phyloP scores from a whole-genome alignment of 2,329 filamentous ascomycete genomes.

The Atkinsonella texensis region DNA sequence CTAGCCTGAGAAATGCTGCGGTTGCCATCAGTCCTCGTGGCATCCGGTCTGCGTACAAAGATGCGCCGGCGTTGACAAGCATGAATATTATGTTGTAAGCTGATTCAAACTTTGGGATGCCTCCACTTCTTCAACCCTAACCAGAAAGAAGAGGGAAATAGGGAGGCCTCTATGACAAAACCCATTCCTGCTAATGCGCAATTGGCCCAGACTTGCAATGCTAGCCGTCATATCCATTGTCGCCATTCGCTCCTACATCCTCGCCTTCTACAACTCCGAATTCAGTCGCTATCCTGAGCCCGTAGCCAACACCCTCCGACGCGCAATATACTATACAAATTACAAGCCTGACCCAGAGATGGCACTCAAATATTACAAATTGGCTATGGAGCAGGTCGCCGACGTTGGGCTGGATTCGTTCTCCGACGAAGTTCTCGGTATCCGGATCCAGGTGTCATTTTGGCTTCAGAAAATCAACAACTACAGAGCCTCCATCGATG shows the following conservation, averaged over 20 bases:
- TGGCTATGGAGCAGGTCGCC: conserved; percentile 62
- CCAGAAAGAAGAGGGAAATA: too few species aligned
- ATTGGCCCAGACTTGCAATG: conserved; percentile 16
- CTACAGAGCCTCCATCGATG: conserved; percentile 57
- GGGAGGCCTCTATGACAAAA: neutral
- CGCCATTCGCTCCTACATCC: conserved; percentile 33
- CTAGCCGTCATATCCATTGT: conserved; percentile 18
- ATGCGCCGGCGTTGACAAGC: conserved; percentile 19
- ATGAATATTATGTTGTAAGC: conserved; percentile 21
- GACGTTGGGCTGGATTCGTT: conserved; percentile 74
- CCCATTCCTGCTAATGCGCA: neutral
- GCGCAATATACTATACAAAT: conserved; percentile 79
- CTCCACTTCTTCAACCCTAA: too few species aligned
- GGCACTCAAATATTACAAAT: conserved; percentile 73
- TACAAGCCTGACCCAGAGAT: conserved; percentile 60
- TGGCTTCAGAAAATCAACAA: conserved; percentile 70
- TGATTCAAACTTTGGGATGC: neutral
- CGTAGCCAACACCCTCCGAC: conserved; percentile 66
- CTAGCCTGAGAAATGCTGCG: conserved; percentile 22
- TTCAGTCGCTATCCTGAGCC: conserved; percentile 53
- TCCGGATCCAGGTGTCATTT: conserved; percentile 69
- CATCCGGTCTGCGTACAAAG: conserved; percentile 21
- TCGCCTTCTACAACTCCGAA: conserved; percentile 42
- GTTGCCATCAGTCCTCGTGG: conserved; percentile 23
- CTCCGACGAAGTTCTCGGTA: conserved; percentile 80